Evolutionary conservation across 768 basidiomycete species (phyloP), one percentile per base, ranked within the genome.

Genomic region (Russula compacta): DNA sequence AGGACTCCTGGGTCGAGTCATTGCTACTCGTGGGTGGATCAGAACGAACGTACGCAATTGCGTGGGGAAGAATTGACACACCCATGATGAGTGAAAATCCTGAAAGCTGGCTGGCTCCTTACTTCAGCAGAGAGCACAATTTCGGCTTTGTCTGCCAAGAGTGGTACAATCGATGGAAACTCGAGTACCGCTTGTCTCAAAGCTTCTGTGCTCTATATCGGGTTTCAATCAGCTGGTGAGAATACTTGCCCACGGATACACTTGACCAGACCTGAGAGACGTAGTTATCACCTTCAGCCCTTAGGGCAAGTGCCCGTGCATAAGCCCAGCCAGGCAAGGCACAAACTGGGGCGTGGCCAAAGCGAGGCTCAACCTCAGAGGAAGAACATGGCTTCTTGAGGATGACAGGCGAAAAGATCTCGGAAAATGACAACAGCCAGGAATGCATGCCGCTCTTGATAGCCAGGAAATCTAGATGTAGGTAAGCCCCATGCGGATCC

Each of bases 121-220:
- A 91, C 77, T 2, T 80, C 73, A 2, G 73, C 71, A 4, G 89
- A 77, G 1, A 95, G 72, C 5, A 76, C 69, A 3, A 87, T 80
- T 17, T 94, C 92, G 8, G 89, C 79, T 70, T 93, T 94, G 70
- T 95, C 92, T 2, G 91, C 90, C 1, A 98, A 74, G 6, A 95
- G 77, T 0, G 87, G 86, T 0, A 94, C 80, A 2, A 95, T 78
- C 0, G 87, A 83, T 0, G 95, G 95, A 72, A 91, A 98, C 0
- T 80, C 79, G 6, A 79, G 68, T 10, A 94, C 81, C 0, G 95
- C 95, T 21, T 87, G 81, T 54, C 78, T 77, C 39, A 98, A 76
- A 0, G 87, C 90, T 29, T 74, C 74, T 0, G 85, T 86, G 66
- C 89, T 88, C 53, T 77, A 73, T 21, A 74, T 65, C 83, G 79